Base-by-base conservation (phyloP, 2,329 filamentous ascomycete species). In the Neurospora sp. region DNA sequence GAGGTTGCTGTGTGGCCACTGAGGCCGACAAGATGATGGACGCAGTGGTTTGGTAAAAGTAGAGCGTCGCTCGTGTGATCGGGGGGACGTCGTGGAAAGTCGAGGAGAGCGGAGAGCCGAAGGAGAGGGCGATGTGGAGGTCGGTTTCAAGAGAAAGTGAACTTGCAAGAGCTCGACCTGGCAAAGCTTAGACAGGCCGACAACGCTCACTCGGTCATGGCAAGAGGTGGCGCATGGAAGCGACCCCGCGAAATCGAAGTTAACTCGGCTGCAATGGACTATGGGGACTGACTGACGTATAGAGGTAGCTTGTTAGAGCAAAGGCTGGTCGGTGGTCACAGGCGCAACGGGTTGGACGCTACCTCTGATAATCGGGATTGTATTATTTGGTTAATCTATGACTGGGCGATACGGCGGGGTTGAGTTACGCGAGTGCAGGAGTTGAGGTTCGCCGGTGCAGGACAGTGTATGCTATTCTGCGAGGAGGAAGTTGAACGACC, bases 181-280 rank as follows among this genome's bases (percentile, higher is more conserved):
- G 66, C 36, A 52, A 68, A 66, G 71, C 66, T 67, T 43, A 28
- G 68, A 70, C 66, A 67, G 70, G 68, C 68, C 69, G 67, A 67
- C 41, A 36, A 37, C 38, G 69, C 10, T 68, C 66, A 69, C 28
- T 72, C 36, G 57, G 39, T 70, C 69, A 70, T 70, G 67, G 71
- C 71, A 69, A 68, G 19, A 37, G 68, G 36, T 57, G 66, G 40
- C 66, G 69, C 41, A 66, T 36, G 69, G 33, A 66, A 69, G 68
- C 52, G 52, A 62, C 52, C 52, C 52, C 52, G 28, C 15, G 15
- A 17, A 33, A 17, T 62, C 6, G 12, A 33, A 62, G 52, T 33
- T 36, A 36, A 33, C 52, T 62, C 28, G 52, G 52, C 52, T 62
- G 52, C 23, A 12, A 33, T 17, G 52, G 52, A 33, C 19, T 33